phyloP scores from a whole-genome alignment of 805 yeast species.

The Teunomyces cretensis region DNA sequence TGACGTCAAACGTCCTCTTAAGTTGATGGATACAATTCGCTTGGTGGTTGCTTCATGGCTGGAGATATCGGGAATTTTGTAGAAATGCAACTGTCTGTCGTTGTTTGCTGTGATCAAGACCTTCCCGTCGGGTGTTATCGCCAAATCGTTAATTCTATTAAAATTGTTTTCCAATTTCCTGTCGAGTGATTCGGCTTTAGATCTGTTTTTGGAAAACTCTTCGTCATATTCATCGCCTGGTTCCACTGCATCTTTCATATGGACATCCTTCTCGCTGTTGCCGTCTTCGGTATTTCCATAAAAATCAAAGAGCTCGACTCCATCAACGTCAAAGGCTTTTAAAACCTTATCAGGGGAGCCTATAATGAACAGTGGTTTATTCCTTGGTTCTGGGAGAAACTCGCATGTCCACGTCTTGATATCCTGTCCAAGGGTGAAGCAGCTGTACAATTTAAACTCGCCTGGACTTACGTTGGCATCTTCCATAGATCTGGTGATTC shows the following conservation, averaged over 20 bases:
- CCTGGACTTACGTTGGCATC: conserved; percentile 8
- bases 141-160: conserved; percentile 64
- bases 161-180: conserved; percentile 24
- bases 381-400: conserved; percentile 57
- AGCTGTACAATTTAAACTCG: conserved; percentile 24
- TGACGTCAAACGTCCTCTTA: conserved; percentile 64
- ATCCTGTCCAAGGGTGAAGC: conserved; percentile 41
- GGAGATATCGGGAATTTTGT: conserved; percentile 44
- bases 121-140: conserved; percentile 63
- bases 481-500: conserved; percentile 28
- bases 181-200: conserved; percentile 2
- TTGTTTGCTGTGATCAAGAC: conserved; percentile 64
- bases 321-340: conserved; percentile 39
- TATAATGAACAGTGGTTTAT: conserved; percentile 53
- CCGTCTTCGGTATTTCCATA: conserved; percentile 34
- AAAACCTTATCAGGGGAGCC: conserved; percentile 75
- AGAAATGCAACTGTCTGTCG: conserved; percentile 60
- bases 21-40: conserved; percentile 44
- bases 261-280: conserved; percentile 12
- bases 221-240: conserved; percentile 3
- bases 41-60: conserved; percentile 33
- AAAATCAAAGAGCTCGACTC: conserved; percentile 43
- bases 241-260: conserved; percentile 8
- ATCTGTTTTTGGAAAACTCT: conserved; percentile 1
- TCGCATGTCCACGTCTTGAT: conserved; percentile 54